These are phyloP conservation scores for Xanthoconium separans DNA, from an alignment of 1,284 basidiomycete species.

Conservation along the genomic window DNA sequence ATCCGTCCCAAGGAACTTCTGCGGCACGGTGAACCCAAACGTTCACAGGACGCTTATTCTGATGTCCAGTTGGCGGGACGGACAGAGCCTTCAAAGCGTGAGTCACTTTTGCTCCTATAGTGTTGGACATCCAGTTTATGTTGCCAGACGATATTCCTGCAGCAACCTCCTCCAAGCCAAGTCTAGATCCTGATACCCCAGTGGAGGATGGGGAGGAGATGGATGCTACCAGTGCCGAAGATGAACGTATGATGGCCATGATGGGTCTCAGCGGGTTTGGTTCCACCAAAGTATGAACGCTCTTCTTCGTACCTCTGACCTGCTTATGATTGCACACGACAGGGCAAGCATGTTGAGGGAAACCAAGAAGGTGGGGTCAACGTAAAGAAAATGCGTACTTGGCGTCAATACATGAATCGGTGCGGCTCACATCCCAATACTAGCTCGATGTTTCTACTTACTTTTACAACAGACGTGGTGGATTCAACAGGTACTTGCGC, in stretches of 20 bases:
- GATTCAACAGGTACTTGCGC: conserved; percentile 78
- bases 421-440: conserved; percentile 30
- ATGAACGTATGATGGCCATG: conserved; percentile 82
- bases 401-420: conserved; percentile 97
- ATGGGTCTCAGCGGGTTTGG: conserved; percentile 93
- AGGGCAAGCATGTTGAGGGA: conserved; percentile 79
- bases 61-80: conserved; percentile 20
- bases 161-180: conserved; percentile 30
- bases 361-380: conserved; percentile 77
- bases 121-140: conserved; percentile 3
- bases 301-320: background rate
- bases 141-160: conserved; percentile 11
- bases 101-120: conserved; percentile 8
- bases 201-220: conserved; percentile 65
- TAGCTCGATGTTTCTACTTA: conserved; percentile 9
- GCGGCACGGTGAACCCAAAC: conserved; percentile 23
- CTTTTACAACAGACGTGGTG: conserved; percentile 63
- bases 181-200: conserved; percentile 41
- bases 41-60: conserved; percentile 18
- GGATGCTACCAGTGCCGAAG: conserved; percentile 68
- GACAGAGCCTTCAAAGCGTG: conserved; percentile 24
- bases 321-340: conserved; percentile 4
- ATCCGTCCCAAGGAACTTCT: conserved; percentile 20
- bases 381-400: conserved; percentile 89
- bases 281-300: conserved; percentile 73